Evolutionary conservation across 148 eudicot genomes (phyloP).

Genomic region (Camellia lanceoleosa): DNA sequence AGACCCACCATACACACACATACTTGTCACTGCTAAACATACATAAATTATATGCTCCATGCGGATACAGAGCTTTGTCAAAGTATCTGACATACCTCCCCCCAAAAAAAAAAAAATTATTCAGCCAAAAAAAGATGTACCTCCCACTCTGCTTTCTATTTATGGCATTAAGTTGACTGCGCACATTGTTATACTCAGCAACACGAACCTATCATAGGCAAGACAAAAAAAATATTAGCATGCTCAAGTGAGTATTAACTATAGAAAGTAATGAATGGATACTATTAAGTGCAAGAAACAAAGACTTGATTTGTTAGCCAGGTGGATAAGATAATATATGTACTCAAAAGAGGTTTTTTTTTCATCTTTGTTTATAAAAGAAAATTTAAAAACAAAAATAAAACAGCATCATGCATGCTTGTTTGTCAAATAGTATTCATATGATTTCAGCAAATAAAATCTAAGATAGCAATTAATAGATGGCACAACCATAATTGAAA

Average conservation of each 20-base stretch:
- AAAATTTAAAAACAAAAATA: too few relatives aligned
- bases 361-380: too few relatives aligned
- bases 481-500: not conserved
- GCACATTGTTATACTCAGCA: conserved; percentile 93
- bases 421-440: not conserved
- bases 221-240: not conserved
- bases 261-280: not conserved
- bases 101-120: not conserved
- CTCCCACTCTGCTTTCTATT: conserved; percentile 98
- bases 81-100: not conserved
- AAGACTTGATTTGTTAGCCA: not conserved
- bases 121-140: conserved; percentile 24
- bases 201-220: conserved; percentile 64
- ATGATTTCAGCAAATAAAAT: not conserved
- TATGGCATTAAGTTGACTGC: conserved; percentile 95
- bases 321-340: not conserved
- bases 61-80: not conserved
- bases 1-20: not conserved
- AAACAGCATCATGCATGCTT: too few relatives aligned
- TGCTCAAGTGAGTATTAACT: not conserved
- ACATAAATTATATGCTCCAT: not conserved
- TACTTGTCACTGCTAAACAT: not conserved
- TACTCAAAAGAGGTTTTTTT: not conserved
- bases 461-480: not conserved
- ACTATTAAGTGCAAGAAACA: not conserved